Conservation (phyloP, 495 filamentous ascomycete species). For the Xylaria longipes region DNA sequence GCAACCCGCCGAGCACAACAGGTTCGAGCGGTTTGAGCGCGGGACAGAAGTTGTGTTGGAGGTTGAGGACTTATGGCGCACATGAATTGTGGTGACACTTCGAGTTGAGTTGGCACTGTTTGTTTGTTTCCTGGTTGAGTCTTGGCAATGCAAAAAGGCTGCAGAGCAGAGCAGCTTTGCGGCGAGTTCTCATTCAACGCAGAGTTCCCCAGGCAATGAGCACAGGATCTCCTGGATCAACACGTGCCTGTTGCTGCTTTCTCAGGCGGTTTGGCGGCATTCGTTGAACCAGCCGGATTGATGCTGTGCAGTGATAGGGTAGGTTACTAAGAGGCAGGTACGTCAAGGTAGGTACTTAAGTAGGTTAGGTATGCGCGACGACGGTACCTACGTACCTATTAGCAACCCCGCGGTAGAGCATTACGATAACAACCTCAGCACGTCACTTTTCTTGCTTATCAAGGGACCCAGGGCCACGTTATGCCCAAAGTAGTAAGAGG, state of each 20-base stretch:
- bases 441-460: conserved; percentile 21
- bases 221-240: background rate
- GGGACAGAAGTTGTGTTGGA: background rate
- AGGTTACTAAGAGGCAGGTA: background rate
- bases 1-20: background rate
- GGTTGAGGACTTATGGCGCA: background rate
- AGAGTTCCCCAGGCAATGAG: background rate
- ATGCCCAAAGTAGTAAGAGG: conserved; percentile 36
- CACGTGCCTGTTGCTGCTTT: background rate
- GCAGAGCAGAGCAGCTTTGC: no score
- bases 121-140: background rate
- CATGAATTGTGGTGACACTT: background rate
- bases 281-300: background rate
- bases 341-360: background rate
- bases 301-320: background rate
- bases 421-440: background rate
- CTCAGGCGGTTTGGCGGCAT: background rate
- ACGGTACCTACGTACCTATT: background rate
- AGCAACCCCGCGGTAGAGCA: conserved; percentile 13
- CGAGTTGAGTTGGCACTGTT: conserved; percentile 1
- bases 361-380: background rate
- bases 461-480: background rate
- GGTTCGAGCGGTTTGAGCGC: background rate
- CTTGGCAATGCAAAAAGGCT: background rate
- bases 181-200: background rate